phyloP scores from a whole-genome alignment of 208 protist genomes.

The Trypanosoma vivax region DNA sequence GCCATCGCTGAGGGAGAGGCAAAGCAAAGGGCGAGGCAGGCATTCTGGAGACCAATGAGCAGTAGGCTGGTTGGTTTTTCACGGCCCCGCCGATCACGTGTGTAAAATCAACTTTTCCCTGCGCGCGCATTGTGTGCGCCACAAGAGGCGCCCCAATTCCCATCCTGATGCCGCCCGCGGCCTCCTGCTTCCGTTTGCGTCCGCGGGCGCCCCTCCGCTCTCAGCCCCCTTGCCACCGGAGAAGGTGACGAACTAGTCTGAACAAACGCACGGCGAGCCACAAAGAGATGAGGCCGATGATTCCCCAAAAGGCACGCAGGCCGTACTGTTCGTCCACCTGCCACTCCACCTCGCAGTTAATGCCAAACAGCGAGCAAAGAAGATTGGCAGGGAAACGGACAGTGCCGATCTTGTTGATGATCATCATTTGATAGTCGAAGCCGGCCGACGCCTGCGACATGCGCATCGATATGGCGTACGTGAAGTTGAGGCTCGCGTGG shows the following conservation, averaged over 20 bases:
- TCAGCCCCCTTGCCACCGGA: too few species aligned
- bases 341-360: constrained; percentile 86
- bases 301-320: constrained; percentile 55
- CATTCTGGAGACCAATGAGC: too few species aligned
- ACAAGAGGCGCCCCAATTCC: too few species aligned
- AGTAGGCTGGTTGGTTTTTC: too few species aligned
- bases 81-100: too few species aligned
- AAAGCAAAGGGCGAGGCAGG: too few species aligned
- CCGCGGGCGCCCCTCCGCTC: too few species aligned
- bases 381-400: constrained; percentile 84
- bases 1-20: too few species aligned
- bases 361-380: constrained; percentile 76
- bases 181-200: background rate
- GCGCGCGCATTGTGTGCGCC: too few species aligned
- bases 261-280: constrained; percentile 60
- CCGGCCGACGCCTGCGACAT: constrained; percentile 84
- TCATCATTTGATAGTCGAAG: constrained; percentile 73
- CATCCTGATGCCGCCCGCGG: too few species aligned
- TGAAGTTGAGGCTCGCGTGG: constrained; percentile 82
- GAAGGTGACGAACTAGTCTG: constrained; percentile 24
- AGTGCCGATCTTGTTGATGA: constrained; percentile 71
- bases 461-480: constrained; percentile 70
- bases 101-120: too few species aligned
- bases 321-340: constrained; percentile 41
- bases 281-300: constrained; percentile 51